Evolutionary conservation across 192 early-diverging fungal genomes (phyloP).

Genomic region (Backusella westeae): DNA sequence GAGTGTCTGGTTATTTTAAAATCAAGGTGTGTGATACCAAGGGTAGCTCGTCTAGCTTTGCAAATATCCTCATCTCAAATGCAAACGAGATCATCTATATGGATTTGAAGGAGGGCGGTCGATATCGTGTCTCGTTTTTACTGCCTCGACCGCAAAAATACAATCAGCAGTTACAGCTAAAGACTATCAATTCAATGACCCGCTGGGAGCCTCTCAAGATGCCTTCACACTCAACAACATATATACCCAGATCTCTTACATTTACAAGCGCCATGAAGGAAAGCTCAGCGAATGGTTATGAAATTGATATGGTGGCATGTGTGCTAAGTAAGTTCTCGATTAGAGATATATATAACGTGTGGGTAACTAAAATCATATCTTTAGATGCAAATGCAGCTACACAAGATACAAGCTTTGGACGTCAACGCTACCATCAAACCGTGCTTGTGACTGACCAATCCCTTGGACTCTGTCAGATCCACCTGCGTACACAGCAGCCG

Average conservation of each 20-base stretch:
- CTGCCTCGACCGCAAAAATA: conserved; percentile 7
- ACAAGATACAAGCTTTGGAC: background rate
- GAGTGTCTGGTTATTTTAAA: conserved; percentile 42
- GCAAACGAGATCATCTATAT: conserved; percentile 37
- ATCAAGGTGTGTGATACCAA: conserved; percentile 44
- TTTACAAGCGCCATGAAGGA: conserved; percentile 22
- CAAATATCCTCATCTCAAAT: conserved; percentile 49
- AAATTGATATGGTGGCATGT: conserved; percentile 44
- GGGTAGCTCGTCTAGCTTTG: conserved; percentile 1
- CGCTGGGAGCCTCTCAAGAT: conserved; percentile 14
- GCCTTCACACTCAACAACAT: background rate
- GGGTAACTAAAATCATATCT: background rate
- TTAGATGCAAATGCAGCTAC: background rate
- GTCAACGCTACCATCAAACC: conserved; percentile 9
- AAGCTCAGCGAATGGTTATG: conserved; percentile 26
- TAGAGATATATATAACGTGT: background rate
- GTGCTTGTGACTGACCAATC: conserved; percentile 24
- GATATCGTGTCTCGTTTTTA: conserved; percentile 43
- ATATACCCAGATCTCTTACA: conserved; percentile 12
- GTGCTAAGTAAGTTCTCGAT: conserved; percentile 33
- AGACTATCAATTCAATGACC: conserved; percentile 11
- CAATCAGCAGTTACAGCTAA: background rate
- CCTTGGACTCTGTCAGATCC: conserved; percentile 22
- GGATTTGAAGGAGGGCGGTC: conserved; percentile 51
- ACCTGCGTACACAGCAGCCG: background rate